Evolutionary conservation across 2,329 filamentous ascomycete genomes (phyloP), one percentile per base, ranked within the genome.

Genomic region (Emergomyces africanus): DNA sequence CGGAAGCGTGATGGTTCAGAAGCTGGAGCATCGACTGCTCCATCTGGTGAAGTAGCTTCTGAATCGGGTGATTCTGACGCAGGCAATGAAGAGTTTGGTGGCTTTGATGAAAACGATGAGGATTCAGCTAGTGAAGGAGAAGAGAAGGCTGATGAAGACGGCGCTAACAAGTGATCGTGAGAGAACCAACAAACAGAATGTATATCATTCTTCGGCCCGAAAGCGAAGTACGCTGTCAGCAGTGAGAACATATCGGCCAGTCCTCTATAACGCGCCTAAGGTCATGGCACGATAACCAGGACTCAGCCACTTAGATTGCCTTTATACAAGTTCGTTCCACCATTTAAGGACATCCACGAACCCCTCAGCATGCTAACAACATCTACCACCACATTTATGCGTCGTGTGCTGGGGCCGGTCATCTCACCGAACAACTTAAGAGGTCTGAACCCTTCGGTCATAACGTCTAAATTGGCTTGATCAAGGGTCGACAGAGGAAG

Each of bases 1-100:
- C 89, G 95, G 75, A 87, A 92, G 67, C 85, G 85, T 66, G 82
- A 84, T 20, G 82, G 84, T 28, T 71, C 68, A 8, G 69, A 65
- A 33, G 70, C 70, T 9, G 69, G 63, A 39, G 70, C 74, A 54
- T 67, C 70, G 39, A 68, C 71, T 3, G 67, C 70, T 35, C 67
- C 64, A 46, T 59, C 63, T 30, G 63, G 70, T 44, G 65, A 70
- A 28, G 65, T 67, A 28, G 62, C 60, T 0, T 62, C 61, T 5
- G 69, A 71, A 23, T 71, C 73, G 5, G 72, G 75, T 4, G 70
- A 72, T 10, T 66, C 71, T 44, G 72, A 73, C 55, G 71, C 72
- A 49, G 71, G 71, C 25, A 77, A 74, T 57, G 72, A 75, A 23
- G 74, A 72, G 53, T 76, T 75, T 56, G 75, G 71, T 30, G 75